Percentiles rank a stretch among this genome's conserved stretches.
Conservation (phyloP, 106 monocot species). For the Allium cepa region DNA sequence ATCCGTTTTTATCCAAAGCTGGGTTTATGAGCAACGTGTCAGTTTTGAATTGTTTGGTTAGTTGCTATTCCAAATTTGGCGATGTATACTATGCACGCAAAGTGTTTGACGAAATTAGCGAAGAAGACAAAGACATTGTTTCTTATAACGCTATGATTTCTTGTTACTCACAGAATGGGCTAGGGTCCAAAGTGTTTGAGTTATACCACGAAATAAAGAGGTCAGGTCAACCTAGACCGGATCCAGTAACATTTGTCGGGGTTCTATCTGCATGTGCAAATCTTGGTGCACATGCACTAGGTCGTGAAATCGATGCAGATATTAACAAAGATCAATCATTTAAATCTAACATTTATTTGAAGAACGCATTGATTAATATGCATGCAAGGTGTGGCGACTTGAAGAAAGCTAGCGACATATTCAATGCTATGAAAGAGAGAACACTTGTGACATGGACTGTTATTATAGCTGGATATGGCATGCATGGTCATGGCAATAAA, state of each 20-base stretch:
- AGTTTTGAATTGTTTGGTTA: slow-evolving; percentile 50
- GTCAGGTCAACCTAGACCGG: slow-evolving; percentile 18
- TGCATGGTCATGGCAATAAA: slow-evolving; percentile 47
- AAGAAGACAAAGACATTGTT: slow-evolving; percentile 19
- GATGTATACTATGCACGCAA: slow-evolving; percentile 24
- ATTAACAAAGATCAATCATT: slow-evolving; percentile 2
- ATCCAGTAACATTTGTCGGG: slow-evolving; percentile 59
- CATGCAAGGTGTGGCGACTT: slow-evolving; percentile 62
- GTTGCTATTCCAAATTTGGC: slow-evolving; percentile 31
- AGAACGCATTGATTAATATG: slow-evolving; percentile 65
- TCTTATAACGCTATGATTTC: slow-evolving; percentile 72
- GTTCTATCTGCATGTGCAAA: slow-evolving; percentile 61
- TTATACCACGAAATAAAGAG: slow-evolving; percentile 30
- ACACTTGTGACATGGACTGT: slow-evolving; percentile 74
- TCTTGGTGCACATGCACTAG: slow-evolving; percentile 43
- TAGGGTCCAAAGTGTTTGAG: slow-evolving; percentile 32
- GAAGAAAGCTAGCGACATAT: slow-evolving; percentile 31
- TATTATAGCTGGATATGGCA: slow-evolving; percentile 54
- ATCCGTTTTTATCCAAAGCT: slow-evolving; percentile 20
- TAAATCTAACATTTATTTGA: slow-evolving; percentile 26
- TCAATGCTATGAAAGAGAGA: slow-evolving; percentile 40
- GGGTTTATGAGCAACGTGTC: slow-evolving; percentile 7
- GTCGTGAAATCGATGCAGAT: slow-evolving; percentile 26
- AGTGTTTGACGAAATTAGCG: slow-evolving; percentile 45
- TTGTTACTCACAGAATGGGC: slow-evolving; percentile 55